A percentile compares a stretch with the other conserved stretches of the same genome.
phyloP scores from a whole-genome alignment of 2,329 filamentous ascomycete species.

The Neoscytalidium dimidiatum region DNA sequence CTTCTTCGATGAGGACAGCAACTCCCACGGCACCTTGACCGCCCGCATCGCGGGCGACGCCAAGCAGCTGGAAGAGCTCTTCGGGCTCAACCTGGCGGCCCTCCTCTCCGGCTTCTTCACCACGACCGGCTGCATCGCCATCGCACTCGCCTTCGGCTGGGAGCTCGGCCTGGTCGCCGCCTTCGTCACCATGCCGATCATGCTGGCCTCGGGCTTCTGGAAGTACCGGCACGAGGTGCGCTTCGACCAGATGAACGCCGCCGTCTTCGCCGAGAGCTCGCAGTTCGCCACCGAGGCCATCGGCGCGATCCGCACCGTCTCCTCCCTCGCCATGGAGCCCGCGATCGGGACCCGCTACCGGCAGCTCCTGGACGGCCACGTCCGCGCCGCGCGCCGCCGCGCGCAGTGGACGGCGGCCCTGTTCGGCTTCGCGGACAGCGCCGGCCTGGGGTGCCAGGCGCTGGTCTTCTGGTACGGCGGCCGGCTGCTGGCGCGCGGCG shows the following conservation, averaged over 20 bases:
- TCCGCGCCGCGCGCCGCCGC: slow-evolving; percentile 62
- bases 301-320: slow-evolving; percentile 85
- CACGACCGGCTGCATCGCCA: slow-evolving; percentile 66
- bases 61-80: slow-evolving; percentile 80
- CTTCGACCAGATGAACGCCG: slow-evolving; percentile 28
- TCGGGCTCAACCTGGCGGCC: slow-evolving; percentile 80
- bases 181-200: slow-evolving; percentile 68
- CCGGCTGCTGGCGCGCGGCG: slow-evolving; percentile 66
- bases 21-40: slow-evolving; percentile 81
- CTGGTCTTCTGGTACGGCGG: slow-evolving; percentile 94
- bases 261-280: slow-evolving; percentile 77
- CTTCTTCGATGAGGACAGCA: slow-evolving; percentile 83
- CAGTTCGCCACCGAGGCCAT: slow-evolving; percentile 88
- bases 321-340: slow-evolving; percentile 79
- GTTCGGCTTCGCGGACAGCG: slow-evolving; percentile 78
- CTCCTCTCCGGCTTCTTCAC: slow-evolving; percentile 77
- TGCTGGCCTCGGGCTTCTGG: slow-evolving; percentile 48
- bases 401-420: slow-evolving; percentile 45
- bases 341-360: slow-evolving; percentile 49
- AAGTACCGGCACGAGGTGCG: background rate
- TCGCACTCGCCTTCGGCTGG: slow-evolving; percentile 74
- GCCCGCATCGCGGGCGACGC: slow-evolving; percentile 84
- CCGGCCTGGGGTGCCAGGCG: slow-evolving; percentile 74
- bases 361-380: slow-evolving; percentile 37
- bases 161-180: slow-evolving; percentile 81